phyloP scores from a whole-genome alignment of 2,329 filamentous ascomycete genomes.

The Trichoderma koningiopsis region DNA sequence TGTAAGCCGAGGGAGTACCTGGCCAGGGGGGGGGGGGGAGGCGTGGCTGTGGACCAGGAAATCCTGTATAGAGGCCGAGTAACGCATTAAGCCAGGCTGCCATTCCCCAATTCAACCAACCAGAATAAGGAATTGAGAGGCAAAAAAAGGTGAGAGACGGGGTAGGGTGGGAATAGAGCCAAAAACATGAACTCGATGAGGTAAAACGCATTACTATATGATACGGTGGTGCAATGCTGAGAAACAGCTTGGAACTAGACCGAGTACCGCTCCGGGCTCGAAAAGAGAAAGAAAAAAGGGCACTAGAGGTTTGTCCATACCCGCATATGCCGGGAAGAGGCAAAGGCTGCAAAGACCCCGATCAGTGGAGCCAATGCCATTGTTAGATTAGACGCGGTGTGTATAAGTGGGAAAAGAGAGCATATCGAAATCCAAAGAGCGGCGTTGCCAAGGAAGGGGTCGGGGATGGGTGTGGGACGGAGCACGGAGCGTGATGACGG shows the following conservation, averaged over 20 bases:
- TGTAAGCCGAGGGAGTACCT: constrained; percentile 39
- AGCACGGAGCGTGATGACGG: constrained; percentile 11
- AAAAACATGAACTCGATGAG: constrained; percentile 18
- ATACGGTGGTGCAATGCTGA: constrained; percentile 26
- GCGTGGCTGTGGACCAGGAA: constrained; percentile 28
- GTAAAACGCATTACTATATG: constrained; percentile 25
- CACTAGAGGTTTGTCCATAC: constrained; percentile 21
- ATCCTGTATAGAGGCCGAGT: constrained; percentile 24
- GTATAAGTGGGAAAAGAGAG: constrained; percentile 15
- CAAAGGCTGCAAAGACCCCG: constrained; percentile 9
- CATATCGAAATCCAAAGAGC: constrained; percentile 4
- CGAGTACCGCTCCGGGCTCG: constrained; percentile 1
- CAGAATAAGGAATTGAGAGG: constrained; percentile 24
- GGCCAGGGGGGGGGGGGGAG: constrained; percentile 31
- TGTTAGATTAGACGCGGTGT: constrained; percentile 23
- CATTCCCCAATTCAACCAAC: constrained; percentile 25
- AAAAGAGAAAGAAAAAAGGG: constrained; percentile 7
- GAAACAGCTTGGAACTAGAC: constrained; percentile 7
- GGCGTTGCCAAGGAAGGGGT: not conserved
- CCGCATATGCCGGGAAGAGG: constrained; percentile 20
- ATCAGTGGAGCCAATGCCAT: constrained; percentile 22
- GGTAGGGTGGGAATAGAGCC: constrained; percentile 33
- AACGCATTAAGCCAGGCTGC: constrained; percentile 14
- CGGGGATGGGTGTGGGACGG: constrained; percentile 20
- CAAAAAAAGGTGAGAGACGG: constrained; percentile 12